phyloP scores from a whole-genome alignment of 768 basidiomycete species.

The Suillus fuscotomentosus region DNA sequence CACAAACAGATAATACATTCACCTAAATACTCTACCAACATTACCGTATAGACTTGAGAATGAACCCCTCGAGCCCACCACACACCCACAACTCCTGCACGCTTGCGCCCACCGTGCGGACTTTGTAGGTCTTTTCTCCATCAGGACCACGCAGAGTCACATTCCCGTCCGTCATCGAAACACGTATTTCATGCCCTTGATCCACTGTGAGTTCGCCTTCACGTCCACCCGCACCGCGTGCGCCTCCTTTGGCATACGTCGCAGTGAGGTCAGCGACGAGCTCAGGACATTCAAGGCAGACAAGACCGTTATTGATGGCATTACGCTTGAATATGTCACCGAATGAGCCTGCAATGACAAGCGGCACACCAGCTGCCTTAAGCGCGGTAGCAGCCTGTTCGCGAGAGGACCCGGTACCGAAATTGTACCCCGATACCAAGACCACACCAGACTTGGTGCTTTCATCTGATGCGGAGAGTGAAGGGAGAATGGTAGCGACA shows the following conservation, averaged over 20 bases:
- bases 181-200: conserved; percentile 58
- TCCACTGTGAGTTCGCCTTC: conserved; percentile 86
- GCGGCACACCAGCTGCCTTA: conserved; percentile 87
- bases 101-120: conserved; percentile 83
- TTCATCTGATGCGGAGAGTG: conserved; percentile 16
- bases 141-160: conserved; percentile 48
- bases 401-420: conserved; percentile 96
- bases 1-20: neutral
- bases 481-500: conserved; percentile 48
- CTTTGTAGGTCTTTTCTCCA: conserved; percentile 57
- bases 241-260: conserved; percentile 68
- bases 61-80: conserved; percentile 90
- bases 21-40: conserved; percentile 8
- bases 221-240: conserved; percentile 74
- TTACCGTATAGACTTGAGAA: conserved; percentile 66
- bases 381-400: conserved; percentile 99
- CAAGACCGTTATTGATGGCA: conserved; percentile 96
- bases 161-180: conserved; percentile 70
- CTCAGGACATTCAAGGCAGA: conserved; percentile 91
- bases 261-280: conserved; percentile 83
- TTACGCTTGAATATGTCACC: conserved; percentile 99
- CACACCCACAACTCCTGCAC: conserved; percentile 98
- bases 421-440: conserved; percentile 94
- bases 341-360: conserved; percentile 97
- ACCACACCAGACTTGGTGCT: conserved; percentile 61